Evolutionary conservation across 106 monocot genomes (phyloP), one percentile per base, ranked within the genome.

Genomic region (Acorus gramineus): DNA sequence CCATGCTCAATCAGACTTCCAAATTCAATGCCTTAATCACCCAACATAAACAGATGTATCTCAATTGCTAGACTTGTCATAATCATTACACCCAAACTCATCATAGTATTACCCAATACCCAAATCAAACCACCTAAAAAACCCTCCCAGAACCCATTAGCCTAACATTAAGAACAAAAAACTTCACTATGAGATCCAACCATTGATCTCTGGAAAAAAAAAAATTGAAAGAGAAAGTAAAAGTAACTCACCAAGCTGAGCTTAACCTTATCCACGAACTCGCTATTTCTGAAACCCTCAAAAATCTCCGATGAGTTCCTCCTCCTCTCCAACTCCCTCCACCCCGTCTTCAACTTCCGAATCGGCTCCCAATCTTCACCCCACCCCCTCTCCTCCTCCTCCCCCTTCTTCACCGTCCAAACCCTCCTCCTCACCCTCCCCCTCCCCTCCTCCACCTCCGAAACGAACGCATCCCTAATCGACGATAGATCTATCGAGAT

Each of bases 311-410:
- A 83, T 6, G 82, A 74, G 59, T 86, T 82, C 46, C 81, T 88
- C 73, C 85, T 87, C 55, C 64, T 66, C 81, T 98, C 98, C 44
- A 98, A 76, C 72, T 92, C 92, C 77, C 74, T 95, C 67, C 86
- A 65, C 42, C 78, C 68, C 9, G 55, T 78, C 77, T 86, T 89
- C 72, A 95, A 61, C 56, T 47, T 69, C 49, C 84, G 76, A 66
- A 95, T 76, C 48, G 77, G 79, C 60, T 89, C 90, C 90, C 90
- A 95, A 53, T 76, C 83, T 61, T 73, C 59, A 44, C 47, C 52
- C 64, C 64, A 72, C 65, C 65, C 71, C 55, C 10, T 52, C 59
- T 60, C 67, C 66, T 11, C 68, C 62, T 63, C 61, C 71, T 42
- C 69, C 56, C 59, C 65, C 52, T 72, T 62, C 82, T 70, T 46